These are phyloP conservation scores for Eucalyptus camaldulensis DNA, from an alignment of 345 rosid genomes.

Conservation along the genomic window DNA sequence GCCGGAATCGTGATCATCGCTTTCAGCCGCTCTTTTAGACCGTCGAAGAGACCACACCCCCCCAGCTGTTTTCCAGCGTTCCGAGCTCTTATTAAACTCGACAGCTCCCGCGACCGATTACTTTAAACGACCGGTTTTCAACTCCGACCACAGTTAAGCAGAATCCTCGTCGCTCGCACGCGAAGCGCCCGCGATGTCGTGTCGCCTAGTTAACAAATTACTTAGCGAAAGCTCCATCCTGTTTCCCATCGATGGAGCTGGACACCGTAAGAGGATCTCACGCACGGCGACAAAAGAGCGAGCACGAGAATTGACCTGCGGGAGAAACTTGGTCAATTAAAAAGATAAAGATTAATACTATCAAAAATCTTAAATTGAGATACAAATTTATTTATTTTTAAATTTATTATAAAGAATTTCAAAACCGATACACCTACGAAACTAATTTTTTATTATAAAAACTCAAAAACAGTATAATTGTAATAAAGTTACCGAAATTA, in stretches of 20 bases:
- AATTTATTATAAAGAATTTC: too few species aligned
- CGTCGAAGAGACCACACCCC: not conserved
- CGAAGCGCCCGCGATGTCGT: not conserved
- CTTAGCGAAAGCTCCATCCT: too few species aligned
- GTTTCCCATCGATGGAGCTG: too few species aligned
- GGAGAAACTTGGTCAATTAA: too few species aligned
- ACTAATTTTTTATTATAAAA: too few species aligned
- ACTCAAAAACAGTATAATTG: fast-evolving
- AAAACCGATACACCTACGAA: fast-evolving
- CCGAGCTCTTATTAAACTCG: not conserved
- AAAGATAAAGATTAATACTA: too few species aligned
- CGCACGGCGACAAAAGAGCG: too few species aligned
- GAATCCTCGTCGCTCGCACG: not conserved
- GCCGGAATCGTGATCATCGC: not conserved
- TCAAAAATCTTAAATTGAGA: too few species aligned
- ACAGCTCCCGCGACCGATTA: not conserved
- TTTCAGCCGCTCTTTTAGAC: not conserved
- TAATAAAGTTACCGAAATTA: fast-evolving
- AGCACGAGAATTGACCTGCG: too few species aligned
- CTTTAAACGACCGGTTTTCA: not conserved
- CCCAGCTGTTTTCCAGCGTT: not conserved
- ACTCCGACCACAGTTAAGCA: not conserved
- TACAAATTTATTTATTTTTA: too few species aligned
- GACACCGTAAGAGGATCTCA: too few species aligned
- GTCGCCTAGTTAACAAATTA: not conserved